Base-by-base conservation (phyloP, 768 basidiomycete species). In the Hebeloma cylindrosporum region DNA sequence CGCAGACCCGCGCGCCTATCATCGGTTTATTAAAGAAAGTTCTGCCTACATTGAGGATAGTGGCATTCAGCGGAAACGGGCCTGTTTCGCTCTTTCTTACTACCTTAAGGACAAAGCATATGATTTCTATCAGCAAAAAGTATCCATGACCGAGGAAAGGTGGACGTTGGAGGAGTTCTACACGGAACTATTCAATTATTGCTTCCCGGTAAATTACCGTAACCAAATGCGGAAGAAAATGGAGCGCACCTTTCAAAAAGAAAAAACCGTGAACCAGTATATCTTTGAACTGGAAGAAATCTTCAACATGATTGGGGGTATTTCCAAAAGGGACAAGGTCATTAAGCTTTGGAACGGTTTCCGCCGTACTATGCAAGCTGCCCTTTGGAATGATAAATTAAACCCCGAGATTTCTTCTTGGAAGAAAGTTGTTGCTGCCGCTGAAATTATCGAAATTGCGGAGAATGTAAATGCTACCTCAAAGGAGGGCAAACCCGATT, bases 321-420 rank as follows among this genome's bases (percentile, higher is more conserved):
- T 54, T 0, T 55, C 60, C 3, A 47, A 66, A 4, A 43, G 49
- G 0, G 64, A 70, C 9, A 31, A 53, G 6, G 63, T 70, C 0
- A 50, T 61, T 7, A 55, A 59, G 7, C 50, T 75, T 0, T 76
- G 69, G 70, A 52, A 60, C 2, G 67, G 72, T 0, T 43, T 69
- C 0, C 39, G 48, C 1, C 17, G 36, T 0, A 30, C 50, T 11
- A 56, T 71, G 1, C 67, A 67, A 22, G 43, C 43, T 0, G 51
- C 61, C 3, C 43, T 71, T 0, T 67, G 64, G 62, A 44, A 46
- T 11, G 50, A 65, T 2, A 43, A 58, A 4, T 45, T 70, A 0
- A 61, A 64, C 2, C 64, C 60, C 0, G 59, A 67, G 6, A 23
- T 33, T 0, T 59, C 61, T 0, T 30, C 41, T 0, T 66, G 60